Evolutionary conservation across 2,329 filamentous ascomycete genomes (phyloP).

Genomic region (Colletotrichum orchidophilum): DNA sequence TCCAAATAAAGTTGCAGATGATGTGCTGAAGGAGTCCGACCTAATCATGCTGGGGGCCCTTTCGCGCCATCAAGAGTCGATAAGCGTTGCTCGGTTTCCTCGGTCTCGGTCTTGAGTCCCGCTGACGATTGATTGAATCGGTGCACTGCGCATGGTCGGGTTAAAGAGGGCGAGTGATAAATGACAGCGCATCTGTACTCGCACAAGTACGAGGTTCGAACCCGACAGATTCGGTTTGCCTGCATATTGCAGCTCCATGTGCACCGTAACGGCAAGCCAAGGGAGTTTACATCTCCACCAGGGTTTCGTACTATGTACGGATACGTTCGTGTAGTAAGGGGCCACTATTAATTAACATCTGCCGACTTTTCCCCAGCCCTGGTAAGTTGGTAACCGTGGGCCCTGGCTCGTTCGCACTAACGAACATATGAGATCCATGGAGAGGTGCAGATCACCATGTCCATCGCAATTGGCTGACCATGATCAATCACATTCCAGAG

Average conservation of each 20-base stretch:
- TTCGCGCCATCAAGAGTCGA: neutral
- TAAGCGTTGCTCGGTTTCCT: neutral
- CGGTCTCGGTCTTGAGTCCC: neutral
- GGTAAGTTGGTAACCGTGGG: no score
- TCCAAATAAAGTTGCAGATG: neutral
- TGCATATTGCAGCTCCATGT: neutral
- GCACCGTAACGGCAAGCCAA: neutral
- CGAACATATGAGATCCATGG: no score
- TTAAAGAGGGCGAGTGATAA: neutral
- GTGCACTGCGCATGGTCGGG: neutral
- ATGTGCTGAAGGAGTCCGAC: neutral
- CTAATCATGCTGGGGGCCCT: neutral
- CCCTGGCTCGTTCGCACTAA: no score
- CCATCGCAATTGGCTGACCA: neutral
- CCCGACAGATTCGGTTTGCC: neutral
- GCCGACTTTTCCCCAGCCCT: no score
- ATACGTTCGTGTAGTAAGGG: no score
- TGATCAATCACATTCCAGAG: neutral
- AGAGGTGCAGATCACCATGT: neutral
- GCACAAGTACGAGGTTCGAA: neutral
- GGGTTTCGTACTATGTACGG: no score
- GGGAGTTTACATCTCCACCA: no score
- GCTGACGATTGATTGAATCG: neutral
- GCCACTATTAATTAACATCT: no score
- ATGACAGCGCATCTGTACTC: neutral